Base-by-base conservation (phyloP, 1,139 yeast genomes). In the Kluyveromyces marxianus region DNA sequence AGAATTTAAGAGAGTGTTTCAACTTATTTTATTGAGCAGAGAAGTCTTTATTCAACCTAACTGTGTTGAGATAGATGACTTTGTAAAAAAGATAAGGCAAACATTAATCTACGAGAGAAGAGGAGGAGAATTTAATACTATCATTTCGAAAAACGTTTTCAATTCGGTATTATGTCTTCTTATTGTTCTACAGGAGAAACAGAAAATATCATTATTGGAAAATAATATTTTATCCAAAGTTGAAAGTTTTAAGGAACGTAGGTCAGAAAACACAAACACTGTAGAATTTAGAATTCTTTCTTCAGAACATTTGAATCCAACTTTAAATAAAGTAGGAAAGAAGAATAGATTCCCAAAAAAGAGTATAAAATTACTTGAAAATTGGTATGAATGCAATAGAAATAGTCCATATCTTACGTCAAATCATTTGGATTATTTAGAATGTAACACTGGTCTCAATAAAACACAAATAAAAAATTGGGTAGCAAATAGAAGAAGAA, bases 401-500 rank as follows among this genome's bases (percentile, higher is more conserved):
- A 40, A 48, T 25, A 48, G 49, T 34, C 62, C 60, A 39, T 57
- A 57, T 44, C 48, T 55, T 39, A 49, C 50, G 35, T 47, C 48
- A 27, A 44, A 38, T 27, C 46, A 52, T 45, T 39, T 53, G 7
- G 42, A 41, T 28, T 8, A 8, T 6, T 43, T 57, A 24, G 41
- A 41, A 33, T 38, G 35, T 4, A 46, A 48, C 25, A 57, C 60
- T 29, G 32, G 38, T 14, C 47, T 57, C n/a, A 49, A 56, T 14
- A 46, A 46, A 30, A 42, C 47, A 29, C 60, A 57, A 39, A 47
- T 56, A 33, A 57, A 55, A 46, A 57, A 57, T 44, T 55, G 62
- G 62, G 50, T 55, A 25, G 50, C 59, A 25, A 57, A 57, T 41
- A 52, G 57, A 49, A 50, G 62, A 40, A 50, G 62, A 45, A 57